Conservation (phyloP, 1,284 basidiomycete genomes). For the Boletus albobrunnescens region DNA sequence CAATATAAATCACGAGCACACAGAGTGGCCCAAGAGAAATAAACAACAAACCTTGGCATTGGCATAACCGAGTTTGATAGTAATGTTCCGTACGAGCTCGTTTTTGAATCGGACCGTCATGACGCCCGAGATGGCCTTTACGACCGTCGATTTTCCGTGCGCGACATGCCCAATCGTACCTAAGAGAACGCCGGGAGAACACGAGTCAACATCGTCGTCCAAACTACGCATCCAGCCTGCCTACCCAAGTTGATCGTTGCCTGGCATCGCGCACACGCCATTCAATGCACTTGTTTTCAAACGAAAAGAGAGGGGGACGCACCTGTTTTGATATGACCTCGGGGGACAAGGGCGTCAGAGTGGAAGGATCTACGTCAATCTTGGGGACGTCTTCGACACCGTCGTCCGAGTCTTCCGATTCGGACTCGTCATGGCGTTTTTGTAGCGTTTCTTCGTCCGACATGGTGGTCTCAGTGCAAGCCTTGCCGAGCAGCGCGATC, state of each 20-base stretch:
- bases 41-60: constrained; percentile 84
- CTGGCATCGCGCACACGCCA: constrained; percentile 35
- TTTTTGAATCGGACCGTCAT: constrained; percentile 99
- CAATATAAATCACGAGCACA: not conserved
- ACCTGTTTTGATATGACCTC: constrained; percentile 99
- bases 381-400: constrained; percentile 51
- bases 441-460: constrained; percentile 60
- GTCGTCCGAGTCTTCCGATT: constrained; percentile 64
- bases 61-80: constrained; percentile 98
- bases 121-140: constrained; percentile 99
- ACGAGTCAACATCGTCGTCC: constrained; percentile 10
- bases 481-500: constrained; percentile 11
- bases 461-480: constrained; percentile 37
- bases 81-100: constrained; percentile 97
- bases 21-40: not conserved
- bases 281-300: not conserved
- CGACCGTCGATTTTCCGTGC: constrained; percentile 98
- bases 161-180: constrained; percentile 97
- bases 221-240: constrained; percentile 11
- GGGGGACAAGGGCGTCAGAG: constrained; percentile 86
- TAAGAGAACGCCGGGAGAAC: constrained; percentile 29
- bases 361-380: constrained; percentile 73
- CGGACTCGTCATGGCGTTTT: constrained; percentile 61
- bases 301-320: constrained; percentile 27
- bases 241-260: constrained; percentile 83